phyloP scores from a whole-genome alignment of 352 stramenopile genomes.

The Phytophthora uliginosa region DNA sequence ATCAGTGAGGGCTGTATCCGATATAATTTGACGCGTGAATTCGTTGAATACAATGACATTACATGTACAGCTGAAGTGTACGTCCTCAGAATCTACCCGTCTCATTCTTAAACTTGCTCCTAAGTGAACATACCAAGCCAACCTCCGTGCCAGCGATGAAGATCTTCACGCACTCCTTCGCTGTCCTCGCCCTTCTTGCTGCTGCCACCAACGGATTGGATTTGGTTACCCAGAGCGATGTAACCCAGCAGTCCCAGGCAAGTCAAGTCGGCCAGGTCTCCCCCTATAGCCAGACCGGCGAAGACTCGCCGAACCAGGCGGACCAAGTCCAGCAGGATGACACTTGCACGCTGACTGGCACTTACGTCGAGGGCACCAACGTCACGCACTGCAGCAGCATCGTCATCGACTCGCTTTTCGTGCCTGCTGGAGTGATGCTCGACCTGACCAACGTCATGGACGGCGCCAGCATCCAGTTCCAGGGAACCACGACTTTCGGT shows the following conservation, averaged over 20 bases:
- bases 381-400: constrained; percentile 34
- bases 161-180: constrained; percentile 4
- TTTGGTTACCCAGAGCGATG: constrained; percentile 13
- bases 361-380: constrained; percentile 33
- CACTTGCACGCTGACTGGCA: constrained; percentile 39
- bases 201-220: constrained; percentile 11
- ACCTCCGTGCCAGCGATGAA: constrained; percentile 14
- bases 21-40: too few species aligned
- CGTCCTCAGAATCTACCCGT: constrained; percentile 14
- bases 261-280: constrained; percentile 20
- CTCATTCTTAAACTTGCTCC: constrained; percentile 23
- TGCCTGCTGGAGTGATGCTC: constrained; percentile 44
- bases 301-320: constrained; percentile 6
- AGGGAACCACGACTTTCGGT: constrained; percentile 45
- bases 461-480: constrained; percentile 43
- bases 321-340: constrained; percentile 18
- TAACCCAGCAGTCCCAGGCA: constrained; percentile 11
- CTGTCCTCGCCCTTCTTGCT: constrained; percentile 12
- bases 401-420: constrained; percentile 34
- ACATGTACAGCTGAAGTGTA: neutral
- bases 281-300: constrained; percentile 11
- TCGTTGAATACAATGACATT: neutral
- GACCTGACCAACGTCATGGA: constrained; percentile 39
- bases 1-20: neutral
- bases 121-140: constrained; percentile 7